These are phyloP conservation scores for Aspergillus terreus DNA, from an alignment of 2,329 filamentous ascomycete species.

Conservation along the genomic window DNA sequence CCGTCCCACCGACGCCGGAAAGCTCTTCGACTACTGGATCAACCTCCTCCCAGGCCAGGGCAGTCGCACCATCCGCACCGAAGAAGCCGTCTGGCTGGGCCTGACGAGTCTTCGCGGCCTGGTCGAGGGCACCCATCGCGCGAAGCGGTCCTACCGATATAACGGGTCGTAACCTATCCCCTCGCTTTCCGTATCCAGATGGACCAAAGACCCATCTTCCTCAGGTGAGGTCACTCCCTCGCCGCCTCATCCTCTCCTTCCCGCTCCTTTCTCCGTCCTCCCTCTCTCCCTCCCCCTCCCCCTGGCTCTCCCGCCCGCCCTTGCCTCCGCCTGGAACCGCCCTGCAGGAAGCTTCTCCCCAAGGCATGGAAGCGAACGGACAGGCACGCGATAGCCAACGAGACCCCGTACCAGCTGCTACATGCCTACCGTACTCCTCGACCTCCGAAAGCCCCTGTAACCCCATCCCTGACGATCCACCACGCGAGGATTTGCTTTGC, in stretches of 20 bases:
- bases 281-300: neutral
- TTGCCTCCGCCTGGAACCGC: slow-evolving; percentile 1
- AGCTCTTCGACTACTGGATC: slow-evolving; percentile 80
- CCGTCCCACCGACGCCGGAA: slow-evolving; percentile 58
- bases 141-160: slow-evolving; percentile 1
- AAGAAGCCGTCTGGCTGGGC: slow-evolving; percentile 77
- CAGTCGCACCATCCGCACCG: slow-evolving; percentile 76
- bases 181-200: too few relatives aligned
- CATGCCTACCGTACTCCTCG: too few relatives aligned
- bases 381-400: too few relatives aligned
- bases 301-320: neutral
- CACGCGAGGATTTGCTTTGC: too few relatives aligned
- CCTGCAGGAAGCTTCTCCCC: neutral
- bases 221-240: slow-evolving; percentile 2
- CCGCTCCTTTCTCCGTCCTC: neutral
- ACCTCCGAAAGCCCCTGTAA: too few relatives aligned
- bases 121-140: slow-evolving; percentile 32
- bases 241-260: neutral
- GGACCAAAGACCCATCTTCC: neutral
- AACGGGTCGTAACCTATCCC: neutral
- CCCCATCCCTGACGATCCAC: too few relatives aligned
- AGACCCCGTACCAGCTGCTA: too few relatives aligned
- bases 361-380: too few relatives aligned
- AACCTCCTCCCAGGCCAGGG: slow-evolving; percentile 78
- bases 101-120: slow-evolving; percentile 63